These are phyloP conservation scores for Dacryopinax primogenitus DNA, from an alignment of 768 basidiomycete species.

Conservation along the genomic window DNA sequence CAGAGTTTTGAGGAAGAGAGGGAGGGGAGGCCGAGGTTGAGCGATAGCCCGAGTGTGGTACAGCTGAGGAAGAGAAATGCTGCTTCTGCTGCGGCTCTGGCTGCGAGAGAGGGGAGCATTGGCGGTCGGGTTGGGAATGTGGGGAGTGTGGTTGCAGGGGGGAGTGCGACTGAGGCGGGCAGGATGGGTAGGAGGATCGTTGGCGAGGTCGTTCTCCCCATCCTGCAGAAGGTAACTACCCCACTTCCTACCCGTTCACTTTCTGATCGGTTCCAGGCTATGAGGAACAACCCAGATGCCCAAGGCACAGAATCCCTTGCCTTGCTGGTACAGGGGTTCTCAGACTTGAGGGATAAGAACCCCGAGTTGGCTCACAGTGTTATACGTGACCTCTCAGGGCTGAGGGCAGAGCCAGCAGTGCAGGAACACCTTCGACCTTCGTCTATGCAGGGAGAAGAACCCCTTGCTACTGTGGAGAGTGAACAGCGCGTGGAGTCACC, in stretches of 20 bases:
- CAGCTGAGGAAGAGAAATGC: too few species aligned
- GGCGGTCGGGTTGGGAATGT: neutral
- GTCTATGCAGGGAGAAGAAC: neutral
- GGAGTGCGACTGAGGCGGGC: conserved; percentile 12
- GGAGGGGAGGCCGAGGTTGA: too few species aligned
- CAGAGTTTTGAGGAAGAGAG: too few species aligned
- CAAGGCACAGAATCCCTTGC: conserved; percentile 77
- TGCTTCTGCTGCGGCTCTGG: too few species aligned
- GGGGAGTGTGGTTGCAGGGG: neutral
- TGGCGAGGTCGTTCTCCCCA: conserved; percentile 73
- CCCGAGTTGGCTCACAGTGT: conserved; percentile 76
- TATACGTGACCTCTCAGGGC: conserved; percentile 77
- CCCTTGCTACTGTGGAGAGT: neutral
- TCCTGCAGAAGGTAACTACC: conserved; percentile 56
- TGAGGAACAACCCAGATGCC: conserved; percentile 58
- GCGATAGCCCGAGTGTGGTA: too few species aligned
- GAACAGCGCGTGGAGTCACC: conserved; percentile 10
- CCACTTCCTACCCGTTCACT: neutral
- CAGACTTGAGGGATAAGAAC: conserved; percentile 70
- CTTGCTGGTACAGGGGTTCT: conserved; percentile 81
- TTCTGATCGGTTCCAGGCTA: conserved; percentile 13
- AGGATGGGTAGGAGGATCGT: conserved; percentile 41
- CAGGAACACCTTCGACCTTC: conserved; percentile 56
- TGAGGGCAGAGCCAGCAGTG: conserved; percentile 80
- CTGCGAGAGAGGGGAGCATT: neutral